Base-by-base conservation (phyloP, 2,329 filamentous ascomycete species). In the Microdochium nivale region DNA sequence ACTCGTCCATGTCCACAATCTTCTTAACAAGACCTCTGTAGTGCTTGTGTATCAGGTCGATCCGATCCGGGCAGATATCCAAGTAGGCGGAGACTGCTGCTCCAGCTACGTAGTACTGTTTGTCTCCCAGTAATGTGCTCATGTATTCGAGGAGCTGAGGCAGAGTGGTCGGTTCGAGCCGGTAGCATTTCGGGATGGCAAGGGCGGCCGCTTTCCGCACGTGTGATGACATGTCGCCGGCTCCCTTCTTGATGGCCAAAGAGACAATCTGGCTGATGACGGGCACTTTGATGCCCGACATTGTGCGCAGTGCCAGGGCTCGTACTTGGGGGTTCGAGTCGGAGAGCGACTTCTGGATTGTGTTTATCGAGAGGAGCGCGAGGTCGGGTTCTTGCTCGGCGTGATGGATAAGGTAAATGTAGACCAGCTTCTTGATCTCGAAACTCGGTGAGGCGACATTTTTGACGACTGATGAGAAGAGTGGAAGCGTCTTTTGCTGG, bases 1-100 rank as follows among this genome's bases (percentile, higher is more conserved):
- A 99, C 70, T 99, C 94, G 63, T 99, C 94, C 94, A 99, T 99
- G 65, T 99, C 94, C 24, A 96, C 90, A 50, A 97, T 73, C 73
- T 96, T 96, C 67, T 84, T 88, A 56, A 95, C 84, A 56, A 99
- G 73, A 33, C 81, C 77, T 49, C 89, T 83, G 70, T 97, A 99
- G 65, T 96, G 87, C 58, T 87, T 84, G 68, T 99, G 94, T 59
- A 99, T 84, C 54, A 99, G 72, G 65, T 96, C 91, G 56, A 96
- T 78, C 51, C 87, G 78, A 16, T 95, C 86, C 0, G 94, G 91
- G 58, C 92, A 97, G 25, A 97, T 77, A 57, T 96, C 90, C 67
- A 95, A 69, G 61, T 95, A 96, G 0, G 94, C 88, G 35, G 86
- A 83, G 3, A 97, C 90, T 1, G 94, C 94, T 2, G 94, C 90